A percentile compares a stretch with the other conserved stretches of the same genome.
Evolutionary conservation across 2,329 filamentous ascomycete species (phyloP).

Genomic region (Sphaceloma murrayae): DNA sequence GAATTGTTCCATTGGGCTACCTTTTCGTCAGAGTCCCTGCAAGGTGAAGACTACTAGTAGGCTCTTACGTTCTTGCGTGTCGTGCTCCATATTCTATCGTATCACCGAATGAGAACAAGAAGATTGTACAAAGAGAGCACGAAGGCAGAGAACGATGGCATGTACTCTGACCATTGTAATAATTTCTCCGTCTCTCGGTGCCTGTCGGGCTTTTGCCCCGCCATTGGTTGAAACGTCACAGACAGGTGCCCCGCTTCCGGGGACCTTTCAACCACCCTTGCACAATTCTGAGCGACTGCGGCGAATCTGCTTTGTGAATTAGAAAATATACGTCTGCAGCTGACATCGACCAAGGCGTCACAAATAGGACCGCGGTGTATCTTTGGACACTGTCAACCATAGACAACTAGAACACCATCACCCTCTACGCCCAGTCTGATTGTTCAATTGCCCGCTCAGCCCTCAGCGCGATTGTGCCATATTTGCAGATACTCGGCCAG

Average conservation of each 20-base stretch:
- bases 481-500: too few relatives aligned
- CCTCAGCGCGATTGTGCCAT: too few relatives aligned
- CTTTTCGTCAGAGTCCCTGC: constrained; percentile 18
- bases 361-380: too few relatives aligned
- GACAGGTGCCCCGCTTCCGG: constrained; percentile 2
- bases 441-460: too few relatives aligned
- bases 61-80: constrained; percentile 60
- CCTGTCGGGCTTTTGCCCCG: constrained; percentile 6
- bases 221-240: constrained; percentile 6
- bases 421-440: too few relatives aligned
- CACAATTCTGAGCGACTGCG: not conserved
- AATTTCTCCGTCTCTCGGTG: constrained; percentile 14
- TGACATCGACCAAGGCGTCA: too few relatives aligned
- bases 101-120: not conserved
- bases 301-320: too few relatives aligned
- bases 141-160: not conserved
- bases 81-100: constrained; percentile 54
- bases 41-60: not conserved
- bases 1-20: constrained; percentile 67
- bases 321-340: too few relatives aligned
- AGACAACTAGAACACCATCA: too few relatives aligned
- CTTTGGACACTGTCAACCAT: too few relatives aligned
- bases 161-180: constrained; percentile 6
- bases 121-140: not conserved
- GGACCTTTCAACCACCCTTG: not conserved